Percentiles rank a stretch among this genome's conserved stretches.
These are phyloP conservation scores for Themeda triandra DNA, from an alignment of 176 grass and related monocot species.

Conservation along the genomic window DNA sequence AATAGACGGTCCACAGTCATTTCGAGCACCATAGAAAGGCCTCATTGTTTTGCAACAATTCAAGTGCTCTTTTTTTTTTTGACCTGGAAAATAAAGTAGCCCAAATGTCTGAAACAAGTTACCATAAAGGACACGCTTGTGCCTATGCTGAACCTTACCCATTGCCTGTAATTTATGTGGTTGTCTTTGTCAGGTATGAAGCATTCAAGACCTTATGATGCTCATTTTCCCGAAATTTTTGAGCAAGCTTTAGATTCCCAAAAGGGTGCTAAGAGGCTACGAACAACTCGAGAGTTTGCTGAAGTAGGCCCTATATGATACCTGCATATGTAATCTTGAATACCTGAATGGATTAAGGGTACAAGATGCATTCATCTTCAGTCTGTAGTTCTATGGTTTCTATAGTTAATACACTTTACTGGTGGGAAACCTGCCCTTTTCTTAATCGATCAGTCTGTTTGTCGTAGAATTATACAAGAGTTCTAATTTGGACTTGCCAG, in stretches of 20 bases:
- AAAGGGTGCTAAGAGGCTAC: background rate
- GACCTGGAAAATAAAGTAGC: too few species aligned
- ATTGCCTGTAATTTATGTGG: background rate
- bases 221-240: background rate
- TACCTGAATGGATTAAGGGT: background rate
- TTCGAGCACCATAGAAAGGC: too few species aligned
- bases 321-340: background rate
- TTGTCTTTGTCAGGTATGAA: background rate
- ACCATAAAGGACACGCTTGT: too few species aligned
- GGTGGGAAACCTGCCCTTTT: background rate
- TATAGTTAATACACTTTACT: too few species aligned
- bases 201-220: background rate
- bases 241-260: background rate
- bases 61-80: too few species aligned
- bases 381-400: background rate
- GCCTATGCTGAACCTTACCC: background rate
- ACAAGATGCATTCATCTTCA: background rate
- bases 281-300: background rate
- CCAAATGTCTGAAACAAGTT: too few species aligned
- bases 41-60: background rate
- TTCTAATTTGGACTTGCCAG: background rate
- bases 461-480: background rate
- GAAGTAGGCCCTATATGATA: background rate
- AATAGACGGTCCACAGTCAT: too few species aligned
- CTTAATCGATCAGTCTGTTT: background rate